Base-by-base conservation (phyloP, 352 stramenopile species). In the Phytophthora pseudosyringae region DNA sequence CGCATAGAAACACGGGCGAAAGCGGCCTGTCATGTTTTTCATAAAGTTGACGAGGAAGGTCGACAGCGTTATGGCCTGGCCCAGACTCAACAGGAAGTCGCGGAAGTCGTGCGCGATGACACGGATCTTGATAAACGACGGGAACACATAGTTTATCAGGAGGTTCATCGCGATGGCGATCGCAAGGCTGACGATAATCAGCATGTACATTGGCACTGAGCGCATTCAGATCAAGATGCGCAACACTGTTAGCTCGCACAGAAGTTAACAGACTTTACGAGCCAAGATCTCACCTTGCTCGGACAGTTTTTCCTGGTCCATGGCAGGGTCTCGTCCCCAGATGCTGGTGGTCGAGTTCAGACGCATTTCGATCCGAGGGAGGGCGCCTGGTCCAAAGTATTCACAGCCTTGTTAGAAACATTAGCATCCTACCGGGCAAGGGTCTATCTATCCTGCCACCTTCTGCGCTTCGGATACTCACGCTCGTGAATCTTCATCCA, bases 1-100 rank as follows among this genome's bases (percentile, higher is more conserved):
- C 47, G 86, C 75, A 62, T 88, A 89, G 61, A 91, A 93, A 59
- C 78, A 84, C 32, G 85, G 85, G 11, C 85, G 81, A 50, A 93
- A 91, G 25, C 85, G 78, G 1, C 83, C 85, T 1, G 81, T 75
- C 53, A 85, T 75, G 56, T 81, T 80, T 64, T 93, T 93, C 33
- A 76, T 77, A 48, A 93, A 88, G 48, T 93, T 83, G 16, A 83
- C 89, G 11, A 91, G 62, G 29, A 91, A 60, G 55, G 71, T 71
- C 33, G 76, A 74, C 35, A 92, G 66, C 9, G 79, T 75, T 16
- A 77, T 71, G 0, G 85, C 81, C 31, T 83, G 73, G 15, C 73
- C 64, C 7, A 93, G 52, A 36, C 77, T 90, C 62, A 93, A 60
- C 26, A 91, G 38, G 38, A 91, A 89, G 68, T 93, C 85, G 10